Conservation (phyloP, 2,329 filamentous ascomycete species). For the Chrysoporthe cubensis region DNA sequence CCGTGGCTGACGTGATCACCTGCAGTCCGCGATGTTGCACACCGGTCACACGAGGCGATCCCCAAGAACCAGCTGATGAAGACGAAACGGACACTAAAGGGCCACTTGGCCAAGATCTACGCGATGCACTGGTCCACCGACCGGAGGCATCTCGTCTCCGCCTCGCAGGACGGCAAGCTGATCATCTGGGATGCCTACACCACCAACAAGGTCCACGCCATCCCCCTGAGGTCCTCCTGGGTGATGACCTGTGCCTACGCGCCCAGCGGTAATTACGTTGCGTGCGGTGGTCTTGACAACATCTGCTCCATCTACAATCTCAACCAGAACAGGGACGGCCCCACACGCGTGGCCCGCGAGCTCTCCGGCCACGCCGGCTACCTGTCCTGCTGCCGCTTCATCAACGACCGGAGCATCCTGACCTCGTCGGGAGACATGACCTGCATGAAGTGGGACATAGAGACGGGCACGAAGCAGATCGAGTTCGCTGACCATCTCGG, state of each 20-base stretch:
- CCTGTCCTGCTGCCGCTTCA: constrained; percentile 96
- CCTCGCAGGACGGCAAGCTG: constrained; percentile 97
- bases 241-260: constrained; percentile 99
- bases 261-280: constrained; percentile 96
- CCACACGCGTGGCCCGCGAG: constrained; percentile 92
- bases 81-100: constrained; percentile 94
- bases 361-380: constrained; percentile 97
- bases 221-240: constrained; percentile 96
- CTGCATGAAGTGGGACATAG: constrained; percentile 99
- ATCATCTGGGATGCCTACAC: constrained; percentile 99
- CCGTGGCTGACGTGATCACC: constrained; percentile 32
- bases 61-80: constrained; percentile 94
- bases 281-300: constrained; percentile 97
- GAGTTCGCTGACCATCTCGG: constrained; percentile 98
- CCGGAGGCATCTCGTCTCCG: constrained; percentile 93
- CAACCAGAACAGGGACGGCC: constrained; percentile 91
- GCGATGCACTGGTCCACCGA: constrained; percentile 99
- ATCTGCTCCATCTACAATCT: constrained; percentile 99
- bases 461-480: constrained; percentile 94
- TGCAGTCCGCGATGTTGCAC: constrained; percentile 87
- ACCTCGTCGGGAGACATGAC: constrained; percentile 99
- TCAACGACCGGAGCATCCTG: constrained; percentile 96
- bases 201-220: constrained; percentile 99
- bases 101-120: constrained; percentile 98
- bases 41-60: constrained; percentile 88